phyloP scores from a whole-genome alignment of 1,139 yeast genomes.

The Sugiyamaella japonica region DNA sequence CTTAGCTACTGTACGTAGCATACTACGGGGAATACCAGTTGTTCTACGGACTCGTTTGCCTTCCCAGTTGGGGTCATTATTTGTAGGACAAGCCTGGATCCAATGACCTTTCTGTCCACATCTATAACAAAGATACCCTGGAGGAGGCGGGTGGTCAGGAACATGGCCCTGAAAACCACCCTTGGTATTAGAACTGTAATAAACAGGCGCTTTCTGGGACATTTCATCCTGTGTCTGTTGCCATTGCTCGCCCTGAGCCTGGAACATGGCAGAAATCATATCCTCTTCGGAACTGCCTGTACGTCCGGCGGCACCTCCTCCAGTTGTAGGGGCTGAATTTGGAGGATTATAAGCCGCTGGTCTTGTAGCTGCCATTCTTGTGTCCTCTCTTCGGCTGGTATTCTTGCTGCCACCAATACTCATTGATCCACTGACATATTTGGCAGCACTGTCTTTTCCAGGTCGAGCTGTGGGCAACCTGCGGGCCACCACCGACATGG shows the following conservation, averaged over 20 bases:
- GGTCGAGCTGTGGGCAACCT: conserved; percentile 71
- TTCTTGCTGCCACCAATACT: conserved; percentile 30
- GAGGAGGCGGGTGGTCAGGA: conserved; percentile 81
- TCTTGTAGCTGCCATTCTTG: conserved; percentile 21
- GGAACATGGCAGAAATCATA: conserved; percentile 84
- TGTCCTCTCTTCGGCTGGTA: conserved; percentile 35
- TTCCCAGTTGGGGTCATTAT: conserved; percentile 89
- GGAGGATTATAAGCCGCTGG: conserved; percentile 29
- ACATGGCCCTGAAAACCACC: conserved; percentile 37
- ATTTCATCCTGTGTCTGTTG: conserved; percentile 88
- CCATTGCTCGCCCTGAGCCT: conserved; percentile 92
- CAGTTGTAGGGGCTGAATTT: conserved; percentile 28
- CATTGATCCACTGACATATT: conserved; percentile 74
- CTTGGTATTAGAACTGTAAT: conserved; percentile 29
- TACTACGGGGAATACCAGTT: conserved; percentile 95
- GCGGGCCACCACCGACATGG: conserved; percentile 78
- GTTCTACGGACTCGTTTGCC: conserved; percentile 88
- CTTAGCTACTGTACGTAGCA: conserved; percentile 77
- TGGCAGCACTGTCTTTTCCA: conserved; percentile 54
- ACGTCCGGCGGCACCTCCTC: conserved; percentile 29
- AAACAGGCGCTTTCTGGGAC: conserved; percentile 51
- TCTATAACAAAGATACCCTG: conserved; percentile 92
- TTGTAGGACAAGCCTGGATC: conserved; percentile 95
- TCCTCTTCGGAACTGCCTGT: conserved; percentile 70
- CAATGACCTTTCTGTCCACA: conserved; percentile 98